Evolutionary conservation across 78 protist species (phyloP), one percentile per base, ranked within the genome.

Genomic region (Abeoforma whisleri): DNA sequence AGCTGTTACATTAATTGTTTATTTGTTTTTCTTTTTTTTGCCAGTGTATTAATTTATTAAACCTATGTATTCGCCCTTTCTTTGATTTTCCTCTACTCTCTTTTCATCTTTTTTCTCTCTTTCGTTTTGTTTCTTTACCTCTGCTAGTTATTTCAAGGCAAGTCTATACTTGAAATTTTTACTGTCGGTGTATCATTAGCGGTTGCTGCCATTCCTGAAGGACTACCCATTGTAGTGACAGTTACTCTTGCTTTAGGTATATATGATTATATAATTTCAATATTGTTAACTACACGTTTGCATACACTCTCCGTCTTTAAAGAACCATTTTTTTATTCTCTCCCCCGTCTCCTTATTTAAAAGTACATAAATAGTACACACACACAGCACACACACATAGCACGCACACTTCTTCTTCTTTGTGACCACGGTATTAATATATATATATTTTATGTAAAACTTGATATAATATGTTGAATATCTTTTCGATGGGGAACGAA

Each of bases 151-250:
- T 80, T 72, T 71, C 77, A 82, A 33, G 77, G 82, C n/a, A 71
- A 87, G 25, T 0, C 2, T 32, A 0, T 88, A 28, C 16, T 93
- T 69, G 88, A 88, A 72, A 90, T 87, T 86, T 81, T 91, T 84
- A 91, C 90, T 36, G 84, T 90, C 37, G 95, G 93, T 0, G 95
- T 95, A 5, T 90, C 93, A 28, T 87, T 95, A 35, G 97, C 94
- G 0, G 97, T 95, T 36, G 95, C 97, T 1, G 96, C 96, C 30
- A 91, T 95, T 70, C 96, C 96, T 1, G 98, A 96, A 84, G 98
- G 98, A 1, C 93, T 96, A 0, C 96, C 97, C 1, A 92, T 95
- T 25, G 96, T 93, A 28, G 91, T 94, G 57, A 93, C 98, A 0
- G 89, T 84, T 39, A 86, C 92, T 75, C 81, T 94, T 28, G 92